Evolutionary conservation across 2,329 filamentous ascomycete genomes (phyloP).

Genomic region (Colletotrichum sp.): DNA sequence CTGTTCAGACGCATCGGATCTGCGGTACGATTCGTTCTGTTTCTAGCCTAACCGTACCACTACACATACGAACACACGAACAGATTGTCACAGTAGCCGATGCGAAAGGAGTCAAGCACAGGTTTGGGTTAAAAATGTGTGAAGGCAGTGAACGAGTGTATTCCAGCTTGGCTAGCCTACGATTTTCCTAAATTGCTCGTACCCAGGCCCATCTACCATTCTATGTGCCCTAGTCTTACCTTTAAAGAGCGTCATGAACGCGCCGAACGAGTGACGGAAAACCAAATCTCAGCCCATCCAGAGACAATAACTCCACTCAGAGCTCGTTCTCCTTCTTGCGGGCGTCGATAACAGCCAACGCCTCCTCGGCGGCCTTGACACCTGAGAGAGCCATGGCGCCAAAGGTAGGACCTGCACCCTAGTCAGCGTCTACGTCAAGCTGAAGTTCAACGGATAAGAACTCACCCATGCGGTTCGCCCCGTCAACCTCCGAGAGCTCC

Average conservation of each 20-base stretch:
- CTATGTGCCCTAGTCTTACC: neutral
- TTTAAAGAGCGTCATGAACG: neutral
- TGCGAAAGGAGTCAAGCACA: neutral
- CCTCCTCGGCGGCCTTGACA: conserved; percentile 91
- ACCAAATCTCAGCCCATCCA: neutral
- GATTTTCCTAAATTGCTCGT: neutral
- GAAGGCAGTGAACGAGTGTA: neutral
- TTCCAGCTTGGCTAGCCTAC: neutral
- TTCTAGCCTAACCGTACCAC: neutral
- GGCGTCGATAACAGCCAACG: conserved; percentile 76
- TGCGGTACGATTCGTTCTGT: neutral
- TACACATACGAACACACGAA: neutral
- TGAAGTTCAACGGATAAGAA: neutral
- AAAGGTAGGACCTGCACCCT: conserved; percentile 47
- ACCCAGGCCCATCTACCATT: neutral
- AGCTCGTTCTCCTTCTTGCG: conserved; percentile 79
- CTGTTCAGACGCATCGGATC: neutral
- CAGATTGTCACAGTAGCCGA: neutral
- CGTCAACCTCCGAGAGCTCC: conserved; percentile 90
- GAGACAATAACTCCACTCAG: conserved; percentile 31
- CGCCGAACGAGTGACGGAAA: neutral
- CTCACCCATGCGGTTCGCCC: conserved; percentile 84
- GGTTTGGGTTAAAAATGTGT: neutral
- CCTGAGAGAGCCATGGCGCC: conserved; percentile 88
- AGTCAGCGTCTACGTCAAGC: too few species aligned